Base-by-base conservation (phyloP, 345 rosid species). In the Bruguiera parviflora region DNA sequence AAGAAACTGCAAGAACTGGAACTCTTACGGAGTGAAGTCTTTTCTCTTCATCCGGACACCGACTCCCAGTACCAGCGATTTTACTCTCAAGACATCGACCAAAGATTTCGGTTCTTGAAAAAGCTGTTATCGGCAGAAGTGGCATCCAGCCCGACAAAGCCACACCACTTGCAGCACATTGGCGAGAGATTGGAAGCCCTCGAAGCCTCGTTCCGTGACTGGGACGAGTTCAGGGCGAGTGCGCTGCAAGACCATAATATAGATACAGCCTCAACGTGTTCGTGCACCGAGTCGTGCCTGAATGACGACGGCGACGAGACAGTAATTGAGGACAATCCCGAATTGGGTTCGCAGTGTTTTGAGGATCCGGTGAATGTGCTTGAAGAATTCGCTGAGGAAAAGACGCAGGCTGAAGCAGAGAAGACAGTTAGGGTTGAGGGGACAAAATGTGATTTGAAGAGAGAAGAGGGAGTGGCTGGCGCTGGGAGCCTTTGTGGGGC, bases 121-220 rank as follows among this genome's bases (percentile, higher is more conserved):
- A 84, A 55, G 28, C 79, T 84, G 16, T 35, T 86, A 16, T 76
- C 84, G 0, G 77, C 87, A 3, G 87, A 82, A 66, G 51, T 72
- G n/a, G 58, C 81, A 2, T 83, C 83, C 7, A 61, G 43, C 57
- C 80, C 86, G 1, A 21, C 43, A 15, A 77, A 62, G 71, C 75
- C 81, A 6, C 71, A 47, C 49, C 73, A 78, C 70, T 73, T 81
- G 77, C 67, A 19, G 24, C 76, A 69, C 46, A 31, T 81, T 33
- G n/a, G 61, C 21, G 58, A 22, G 20, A 75, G 82, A 62, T 47
- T 82, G 4, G 1, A 58, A 1, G 80, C 76, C 32, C 71, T 82
- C 1, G 84, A 76, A 66, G n/a, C 68, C 11, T 19, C 56, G 11
- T 83, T 76, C 62, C 66, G 19, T 0, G 67, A 79, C 5, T 77